Evolutionary conservation across 2,329 filamentous ascomycete species (phyloP).

Genomic region (Aphanocladium album): DNA sequence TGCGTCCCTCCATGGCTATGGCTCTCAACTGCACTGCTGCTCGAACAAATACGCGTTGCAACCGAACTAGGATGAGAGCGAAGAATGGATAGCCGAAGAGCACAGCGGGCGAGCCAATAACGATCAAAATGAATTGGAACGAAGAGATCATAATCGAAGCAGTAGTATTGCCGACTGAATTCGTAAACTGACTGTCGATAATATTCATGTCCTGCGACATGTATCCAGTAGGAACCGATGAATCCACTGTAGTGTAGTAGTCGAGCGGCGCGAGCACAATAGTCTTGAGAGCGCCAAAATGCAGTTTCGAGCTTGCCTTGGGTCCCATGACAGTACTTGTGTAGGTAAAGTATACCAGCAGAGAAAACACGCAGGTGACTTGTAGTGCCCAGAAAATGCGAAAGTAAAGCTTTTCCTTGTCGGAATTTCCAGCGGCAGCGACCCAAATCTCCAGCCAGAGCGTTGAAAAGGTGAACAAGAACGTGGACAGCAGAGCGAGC

Average conservation of each 20-base stretch:
- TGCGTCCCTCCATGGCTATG: conserved; percentile 3
- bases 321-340: conserved; percentile 4
- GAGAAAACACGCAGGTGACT: neutral
- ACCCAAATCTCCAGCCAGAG: conserved; percentile 8
- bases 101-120: neutral
- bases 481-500: neutral
- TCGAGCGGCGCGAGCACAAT: conserved; percentile 2
- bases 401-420: conserved; percentile 1
- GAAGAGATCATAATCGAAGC: neutral
- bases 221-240: conserved; percentile 10
- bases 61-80: neutral
- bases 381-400: conserved; percentile 1
- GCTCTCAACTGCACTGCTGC: neutral
- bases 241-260: conserved; percentile 8
- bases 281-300: conserved; percentile 1
- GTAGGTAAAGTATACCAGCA: conserved; percentile 5
- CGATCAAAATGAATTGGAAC: conserved; percentile 1
- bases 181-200: conserved; percentile 2
- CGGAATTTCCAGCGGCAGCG: neutral
- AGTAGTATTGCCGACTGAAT: neutral
- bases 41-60: neutral
- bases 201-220: conserved; percentile 9
- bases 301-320: conserved; percentile 4
- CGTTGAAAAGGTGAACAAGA: neutral
- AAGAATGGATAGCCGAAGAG: conserved; percentile 5